A percentile compares a stretch with the other conserved stretches of the same genome.
Evolutionary conservation across 148 eudicot genomes (phyloP).

Genomic region (Dianthus caryophyllus): DNA sequence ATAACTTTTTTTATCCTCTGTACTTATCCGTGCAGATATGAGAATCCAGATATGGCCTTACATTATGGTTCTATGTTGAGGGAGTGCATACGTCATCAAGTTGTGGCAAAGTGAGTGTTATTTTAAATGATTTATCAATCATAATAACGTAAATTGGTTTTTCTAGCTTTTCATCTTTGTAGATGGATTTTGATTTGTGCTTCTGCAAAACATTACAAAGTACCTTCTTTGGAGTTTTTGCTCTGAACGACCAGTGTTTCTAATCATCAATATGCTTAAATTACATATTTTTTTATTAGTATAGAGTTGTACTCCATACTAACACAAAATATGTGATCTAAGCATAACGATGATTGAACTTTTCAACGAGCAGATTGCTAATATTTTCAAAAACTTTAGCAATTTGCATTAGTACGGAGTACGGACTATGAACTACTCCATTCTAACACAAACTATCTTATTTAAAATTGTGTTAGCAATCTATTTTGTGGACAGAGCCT

Average conservation of each 20-base stretch:
- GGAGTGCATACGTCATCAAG: conserved; percentile 99
- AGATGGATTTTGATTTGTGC: background rate
- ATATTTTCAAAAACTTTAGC: no score
- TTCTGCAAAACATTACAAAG: background rate
- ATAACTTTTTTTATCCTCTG: background rate
- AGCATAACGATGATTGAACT: no score
- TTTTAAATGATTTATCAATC: conserved; percentile 5
- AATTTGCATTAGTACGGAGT: no score
- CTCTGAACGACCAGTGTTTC: background rate
- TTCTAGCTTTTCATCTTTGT: background rate
- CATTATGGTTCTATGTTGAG: conserved; percentile 60
- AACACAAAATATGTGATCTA: no score
- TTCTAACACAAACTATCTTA: no score
- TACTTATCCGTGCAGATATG: background rate
- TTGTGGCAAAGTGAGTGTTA: conserved; percentile 74
- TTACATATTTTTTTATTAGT: background rate
- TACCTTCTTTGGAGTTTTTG: background rate
- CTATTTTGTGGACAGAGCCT: no score
- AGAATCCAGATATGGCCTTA: background rate
- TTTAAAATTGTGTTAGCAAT: no score
- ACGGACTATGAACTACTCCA: no score
- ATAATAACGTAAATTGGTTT: background rate
- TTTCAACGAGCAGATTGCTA: no score
- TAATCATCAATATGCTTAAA: background rate
- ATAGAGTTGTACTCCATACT: no score